Percentiles rank a stretch among this genome's conserved stretches.
Conservation (phyloP, 176 grass and related monocot species). For the Zoysia pacifica region DNA sequence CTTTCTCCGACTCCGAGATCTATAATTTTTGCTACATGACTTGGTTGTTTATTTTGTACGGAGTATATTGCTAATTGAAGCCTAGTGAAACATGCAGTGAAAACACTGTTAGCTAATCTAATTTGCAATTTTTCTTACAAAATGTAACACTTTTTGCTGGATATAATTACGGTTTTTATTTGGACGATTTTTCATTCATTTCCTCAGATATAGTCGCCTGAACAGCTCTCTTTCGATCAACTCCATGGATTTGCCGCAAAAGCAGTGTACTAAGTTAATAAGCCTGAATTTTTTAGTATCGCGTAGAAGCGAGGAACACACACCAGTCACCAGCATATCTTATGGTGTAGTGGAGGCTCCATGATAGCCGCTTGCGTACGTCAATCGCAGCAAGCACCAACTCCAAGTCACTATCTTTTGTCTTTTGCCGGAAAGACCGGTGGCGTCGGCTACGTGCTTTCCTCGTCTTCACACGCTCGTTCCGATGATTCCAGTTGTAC, state of each 20-base stretch:
- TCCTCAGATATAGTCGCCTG: neutral
- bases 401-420: conserved; percentile 16
- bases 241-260: conserved; percentile 13
- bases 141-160: neutral
- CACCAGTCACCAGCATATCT: neutral
- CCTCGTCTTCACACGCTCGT: conserved; percentile 30
- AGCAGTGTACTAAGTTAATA: neutral
- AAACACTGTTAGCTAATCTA: neutral
- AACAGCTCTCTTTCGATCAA: neutral
- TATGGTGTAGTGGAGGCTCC: conserved; percentile 14
- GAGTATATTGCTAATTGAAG: neutral
- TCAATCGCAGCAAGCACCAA: conserved; percentile 8
- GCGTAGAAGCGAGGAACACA: conserved; percentile 1
- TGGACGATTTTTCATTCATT: no score
- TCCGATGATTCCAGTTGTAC: conserved; percentile 40
- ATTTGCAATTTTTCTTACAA: no score
- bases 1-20: neutral
- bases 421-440: neutral
- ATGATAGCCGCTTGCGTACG: conserved; percentile 7
- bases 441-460: conserved; percentile 13
- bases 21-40: neutral
- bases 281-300: conserved; percentile 12
- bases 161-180: neutral
- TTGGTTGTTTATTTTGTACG: neutral
- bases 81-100: no score